Conservation (phyloP, 164 flowering plant genomes). For the Magnolia changhungtana region DNA sequence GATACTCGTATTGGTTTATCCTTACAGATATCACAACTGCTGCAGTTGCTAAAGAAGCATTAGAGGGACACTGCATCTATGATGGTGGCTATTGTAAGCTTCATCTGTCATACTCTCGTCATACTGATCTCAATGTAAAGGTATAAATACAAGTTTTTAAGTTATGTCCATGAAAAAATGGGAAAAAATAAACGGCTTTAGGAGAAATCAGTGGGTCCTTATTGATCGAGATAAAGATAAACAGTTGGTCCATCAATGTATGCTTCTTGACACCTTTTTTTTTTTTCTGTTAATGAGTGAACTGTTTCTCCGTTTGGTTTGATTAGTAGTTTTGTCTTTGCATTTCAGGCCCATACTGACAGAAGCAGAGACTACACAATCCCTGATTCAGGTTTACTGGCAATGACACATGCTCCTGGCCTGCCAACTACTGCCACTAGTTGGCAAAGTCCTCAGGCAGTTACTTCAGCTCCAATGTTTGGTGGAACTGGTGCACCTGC, state of each 20-base stretch:
- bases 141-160: conserved; percentile 52
- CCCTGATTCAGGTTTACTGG: conserved; percentile 42
- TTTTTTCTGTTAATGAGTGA: not conserved
- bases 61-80: conserved; percentile 97
- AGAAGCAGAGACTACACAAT: conserved; percentile 83
- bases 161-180: conserved; percentile 26
- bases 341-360: conserved; percentile 63
- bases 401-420: conserved; percentile 42
- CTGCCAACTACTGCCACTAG: conserved; percentile 28
- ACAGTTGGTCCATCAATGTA: conserved; percentile 28
- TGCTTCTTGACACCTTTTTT: conserved; percentile 37
- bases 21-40: conserved; percentile 67
- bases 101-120: conserved; percentile 99
- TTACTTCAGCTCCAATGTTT: conserved; percentile 20
- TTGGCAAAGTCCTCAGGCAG: conserved; percentile 55
- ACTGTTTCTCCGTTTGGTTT: not conserved
- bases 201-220: conserved; percentile 26
- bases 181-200: conserved; percentile 16
- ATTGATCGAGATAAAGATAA: conserved; percentile 16
- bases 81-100: conserved; percentile 99
- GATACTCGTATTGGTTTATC: not conserved
- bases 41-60: conserved; percentile 69
- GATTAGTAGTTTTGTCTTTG: not conserved
- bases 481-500: conserved; percentile 23
- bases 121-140: conserved; percentile 98